Evolutionary conservation across 768 basidiomycete species (phyloP).

Genomic region (Lentinula raphanica): DNA sequence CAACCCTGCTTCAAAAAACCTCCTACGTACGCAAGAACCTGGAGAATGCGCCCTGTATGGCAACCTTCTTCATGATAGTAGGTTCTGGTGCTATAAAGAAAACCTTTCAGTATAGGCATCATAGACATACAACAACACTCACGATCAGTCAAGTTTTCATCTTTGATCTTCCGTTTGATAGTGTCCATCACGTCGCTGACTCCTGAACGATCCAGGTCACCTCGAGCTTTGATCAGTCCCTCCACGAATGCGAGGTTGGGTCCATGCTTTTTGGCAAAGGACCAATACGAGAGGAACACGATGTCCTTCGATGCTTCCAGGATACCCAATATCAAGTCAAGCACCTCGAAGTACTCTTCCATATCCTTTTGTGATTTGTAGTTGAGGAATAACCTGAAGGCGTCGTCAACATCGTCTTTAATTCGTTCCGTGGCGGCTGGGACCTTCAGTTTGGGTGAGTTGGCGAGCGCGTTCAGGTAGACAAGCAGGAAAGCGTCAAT

Average conservation of each 20-base stretch:
- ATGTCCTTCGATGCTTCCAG: slow-evolving; percentile 84
- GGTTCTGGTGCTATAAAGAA: slow-evolving; percentile 60
- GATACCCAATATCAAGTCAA: slow-evolving; percentile 78
- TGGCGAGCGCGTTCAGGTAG: slow-evolving; percentile 84
- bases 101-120: slow-evolving; percentile 9
- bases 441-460: slow-evolving; percentile 80
- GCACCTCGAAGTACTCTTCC: slow-evolving; percentile 76
- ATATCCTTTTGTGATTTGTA: slow-evolving; percentile 77
- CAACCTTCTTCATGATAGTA: slow-evolving; percentile 89
- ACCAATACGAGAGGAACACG: slow-evolving; percentile 89
- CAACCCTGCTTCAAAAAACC: too few species aligned
- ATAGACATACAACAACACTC: slow-evolving; percentile 26
- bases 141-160: slow-evolving; percentile 82
- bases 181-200: slow-evolving; percentile 92
- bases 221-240: slow-evolving; percentile 80
- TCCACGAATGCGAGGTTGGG: slow-evolving; percentile 92
- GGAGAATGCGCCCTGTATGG: slow-evolving; percentile 69
- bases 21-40: slow-evolving; percentile 52
- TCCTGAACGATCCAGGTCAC: slow-evolving; percentile 85
- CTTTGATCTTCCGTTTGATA: slow-evolving; percentile 86
- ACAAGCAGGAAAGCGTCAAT: slow-evolving; percentile 85
- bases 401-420: slow-evolving; percentile 70
- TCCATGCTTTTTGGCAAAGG: slow-evolving; percentile 90
- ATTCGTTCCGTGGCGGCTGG: slow-evolving; percentile 82
- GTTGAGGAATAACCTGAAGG: slow-evolving; percentile 75